Percentiles rank a stretch among this genome's conserved stretches.
These are phyloP conservation scores for Penicillium coffeae DNA, from an alignment of 495 filamentous ascomycete genomes.

Conservation along the genomic window DNA sequence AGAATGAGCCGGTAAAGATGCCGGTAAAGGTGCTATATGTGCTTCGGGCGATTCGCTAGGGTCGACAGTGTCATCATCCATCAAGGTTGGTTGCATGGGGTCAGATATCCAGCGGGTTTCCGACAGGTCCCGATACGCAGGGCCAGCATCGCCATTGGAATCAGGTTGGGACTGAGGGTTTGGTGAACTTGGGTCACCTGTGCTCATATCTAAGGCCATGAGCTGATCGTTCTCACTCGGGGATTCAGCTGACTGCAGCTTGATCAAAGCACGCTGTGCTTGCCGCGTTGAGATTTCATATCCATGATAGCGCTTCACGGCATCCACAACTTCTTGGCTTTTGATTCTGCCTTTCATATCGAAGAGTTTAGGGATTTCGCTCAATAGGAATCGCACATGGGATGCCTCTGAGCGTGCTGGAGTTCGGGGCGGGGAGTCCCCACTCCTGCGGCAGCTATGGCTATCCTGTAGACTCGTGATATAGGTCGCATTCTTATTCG, in stretches of 20 bases:
- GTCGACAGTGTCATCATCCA: slow-evolving; percentile 28
- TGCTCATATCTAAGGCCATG: slow-evolving; percentile 18
- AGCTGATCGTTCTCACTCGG: slow-evolving; percentile 20
- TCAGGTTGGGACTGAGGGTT: slow-evolving; percentile 17
- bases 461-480: slow-evolving; percentile 45
- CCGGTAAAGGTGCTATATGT: slow-evolving; percentile 7
- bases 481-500: slow-evolving; percentile 46
- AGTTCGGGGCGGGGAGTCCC: slow-evolving; percentile 29
- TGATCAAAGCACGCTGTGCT: slow-evolving; percentile 42
- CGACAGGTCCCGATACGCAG: slow-evolving; percentile 25
- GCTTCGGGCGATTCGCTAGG: slow-evolving; percentile 21
- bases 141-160: slow-evolving; percentile 16
- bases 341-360: slow-evolving; percentile 40
- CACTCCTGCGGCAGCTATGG: slow-evolving; percentile 39
- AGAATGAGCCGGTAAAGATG: slow-evolving; percentile 25
- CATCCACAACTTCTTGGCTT: slow-evolving; percentile 40
- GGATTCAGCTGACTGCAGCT: slow-evolving; percentile 32
- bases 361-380: slow-evolving; percentile 46
- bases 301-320: slow-evolving; percentile 45
- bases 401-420: slow-evolving; percentile 46
- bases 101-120: slow-evolving; percentile 38
- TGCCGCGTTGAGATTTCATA: slow-evolving; percentile 47
- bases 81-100: slow-evolving; percentile 22
- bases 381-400: slow-evolving; percentile 44
- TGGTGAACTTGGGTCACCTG: slow-evolving; percentile 20